phyloP scores from a whole-genome alignment of 805 yeast genomes.

The Metschnikowia lachancei region DNA sequence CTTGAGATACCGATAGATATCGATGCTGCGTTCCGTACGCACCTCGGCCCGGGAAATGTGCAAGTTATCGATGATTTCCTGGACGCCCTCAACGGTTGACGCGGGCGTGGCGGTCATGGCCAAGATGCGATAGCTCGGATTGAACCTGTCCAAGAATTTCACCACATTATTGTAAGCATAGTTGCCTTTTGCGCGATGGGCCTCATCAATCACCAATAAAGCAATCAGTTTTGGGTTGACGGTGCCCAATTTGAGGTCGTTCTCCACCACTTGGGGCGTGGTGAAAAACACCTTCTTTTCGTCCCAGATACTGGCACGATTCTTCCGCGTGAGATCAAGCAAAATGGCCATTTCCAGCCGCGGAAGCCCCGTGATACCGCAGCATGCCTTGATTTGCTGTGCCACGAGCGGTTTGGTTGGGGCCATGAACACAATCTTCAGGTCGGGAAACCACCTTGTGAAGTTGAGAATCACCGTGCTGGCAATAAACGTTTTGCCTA shows the following conservation, averaged over 20 bases:
- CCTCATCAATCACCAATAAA: slow-evolving; percentile 88
- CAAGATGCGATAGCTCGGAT: slow-evolving; percentile 65
- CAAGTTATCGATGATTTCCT: slow-evolving; percentile 73
- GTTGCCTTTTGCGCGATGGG: slow-evolving; percentile 89
- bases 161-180: slow-evolving; percentile 89
- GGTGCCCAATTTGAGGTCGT: slow-evolving; percentile 74
- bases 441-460: slow-evolving; percentile 75
- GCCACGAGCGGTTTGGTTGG: slow-evolving; percentile 96
- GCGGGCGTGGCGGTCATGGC: slow-evolving; percentile 98
- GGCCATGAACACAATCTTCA: slow-evolving; percentile 90
- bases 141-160: slow-evolving; percentile 54
- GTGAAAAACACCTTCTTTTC: slow-evolving; percentile 79
- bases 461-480: slow-evolving; percentile 89
- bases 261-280: slow-evolving; percentile 95
- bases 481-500: slow-evolving; percentile 96
- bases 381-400: slow-evolving; percentile 92
- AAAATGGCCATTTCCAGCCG: slow-evolving; percentile 74
- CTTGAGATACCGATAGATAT: slow-evolving; percentile 77
- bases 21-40: slow-evolving; percentile 80
- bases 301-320: slow-evolving; percentile 77
- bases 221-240: slow-evolving; percentile 73
- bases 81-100: slow-evolving; percentile 81
- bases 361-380: slow-evolving; percentile 82
- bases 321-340: slow-evolving; percentile 53
- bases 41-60: slow-evolving; percentile 75